A percentile compares a stretch with the other conserved stretches of the same genome.
Conservation (phyloP, 352 stramenopile genomes). For the Thalassiosira livingstoniorum region DNA sequence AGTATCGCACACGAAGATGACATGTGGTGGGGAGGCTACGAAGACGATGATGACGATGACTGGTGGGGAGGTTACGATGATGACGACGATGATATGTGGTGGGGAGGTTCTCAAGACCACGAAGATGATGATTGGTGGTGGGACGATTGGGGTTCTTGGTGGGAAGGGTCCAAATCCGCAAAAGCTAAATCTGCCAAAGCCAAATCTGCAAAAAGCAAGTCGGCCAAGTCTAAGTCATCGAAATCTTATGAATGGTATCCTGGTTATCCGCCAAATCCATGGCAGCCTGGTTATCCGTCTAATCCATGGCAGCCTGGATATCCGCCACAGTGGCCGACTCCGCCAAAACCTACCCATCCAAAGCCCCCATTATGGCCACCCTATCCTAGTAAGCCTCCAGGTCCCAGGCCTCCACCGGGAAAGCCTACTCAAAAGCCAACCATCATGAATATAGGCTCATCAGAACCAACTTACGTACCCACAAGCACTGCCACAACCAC, state of each 20-base stretch:
- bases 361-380: background rate
- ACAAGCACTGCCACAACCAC: background rate
- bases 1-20: background rate
- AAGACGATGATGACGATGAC: background rate
- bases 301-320: background rate
- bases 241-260: background rate
- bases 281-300: background rate
- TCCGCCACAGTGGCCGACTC: background rate
- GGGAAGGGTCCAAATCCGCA: background rate
- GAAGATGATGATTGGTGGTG: conserved; percentile 2
- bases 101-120: background rate
- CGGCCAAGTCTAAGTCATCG: background rate
- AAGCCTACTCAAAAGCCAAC: background rate
- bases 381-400: background rate
- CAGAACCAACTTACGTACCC: background rate
- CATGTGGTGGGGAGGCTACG: background rate
- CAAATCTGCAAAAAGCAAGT: conserved; percentile 1
- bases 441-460: too few species aligned
- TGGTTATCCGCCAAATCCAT: background rate
- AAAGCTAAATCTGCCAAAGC: conserved; percentile 1
- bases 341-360: background rate
- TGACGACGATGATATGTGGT: conserved; percentile 7
- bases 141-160: conserved; percentile 1
- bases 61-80: background rate
- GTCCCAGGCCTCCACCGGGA: background rate